These are phyloP conservation scores for Venustampulla echinocandica DNA, from an alignment of 495 filamentous ascomycete species.

Conservation along the genomic window DNA sequence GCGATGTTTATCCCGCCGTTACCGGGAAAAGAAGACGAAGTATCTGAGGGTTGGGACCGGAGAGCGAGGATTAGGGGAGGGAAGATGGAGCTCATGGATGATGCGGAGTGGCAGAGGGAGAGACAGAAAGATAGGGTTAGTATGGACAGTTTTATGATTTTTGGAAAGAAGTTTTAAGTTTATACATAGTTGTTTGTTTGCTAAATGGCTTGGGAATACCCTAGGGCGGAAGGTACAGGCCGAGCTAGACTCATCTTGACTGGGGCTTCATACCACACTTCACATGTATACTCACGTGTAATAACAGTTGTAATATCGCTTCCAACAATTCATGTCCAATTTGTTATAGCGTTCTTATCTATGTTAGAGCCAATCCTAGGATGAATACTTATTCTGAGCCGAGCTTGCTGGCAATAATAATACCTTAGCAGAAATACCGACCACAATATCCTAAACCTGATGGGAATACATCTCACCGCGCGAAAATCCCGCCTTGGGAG, in stretches of 20 bases:
- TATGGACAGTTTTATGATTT: background rate
- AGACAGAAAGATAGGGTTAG: background rate
- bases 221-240: background rate
- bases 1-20: background rate
- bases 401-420: too few species aligned
- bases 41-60: background rate
- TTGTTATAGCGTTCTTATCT: too few species aligned
- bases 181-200: background rate
- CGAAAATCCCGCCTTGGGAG: too few species aligned
- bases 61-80: background rate
- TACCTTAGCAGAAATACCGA: too few species aligned
- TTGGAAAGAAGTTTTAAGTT: background rate
- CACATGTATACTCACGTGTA: too few species aligned
- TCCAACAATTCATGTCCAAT: too few species aligned
- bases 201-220: background rate
- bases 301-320: too few species aligned
- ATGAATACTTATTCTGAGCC: too few species aligned
- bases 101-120: background rate
- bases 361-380: too few species aligned
- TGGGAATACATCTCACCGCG: too few species aligned
- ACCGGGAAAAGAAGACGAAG: background rate
- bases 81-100: background rate
- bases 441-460: too few species aligned
- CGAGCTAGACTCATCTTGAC: background rate
- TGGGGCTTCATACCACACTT: too few species aligned